Conservation (phyloP, 208 protist genomes). For the Crithidia bombi region DNA sequence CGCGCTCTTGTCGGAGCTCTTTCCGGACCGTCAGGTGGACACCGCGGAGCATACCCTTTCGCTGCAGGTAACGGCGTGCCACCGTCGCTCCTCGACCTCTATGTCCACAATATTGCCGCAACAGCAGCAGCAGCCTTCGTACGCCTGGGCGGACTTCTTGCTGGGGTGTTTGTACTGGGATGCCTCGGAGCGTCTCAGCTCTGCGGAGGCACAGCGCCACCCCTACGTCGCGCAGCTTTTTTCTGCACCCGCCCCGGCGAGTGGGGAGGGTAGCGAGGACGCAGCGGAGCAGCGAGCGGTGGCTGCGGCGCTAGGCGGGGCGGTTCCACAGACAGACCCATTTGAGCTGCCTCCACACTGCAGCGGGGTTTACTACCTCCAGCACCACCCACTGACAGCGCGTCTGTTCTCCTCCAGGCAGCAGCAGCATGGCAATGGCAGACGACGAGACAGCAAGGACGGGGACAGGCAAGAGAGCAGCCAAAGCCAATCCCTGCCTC, state of each 20-base stretch:
- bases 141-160: constrained; percentile 50
- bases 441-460: not conserved
- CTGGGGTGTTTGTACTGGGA: constrained; percentile 68
- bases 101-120: not conserved
- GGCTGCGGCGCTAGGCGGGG: not conserved
- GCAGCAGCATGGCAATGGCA: not conserved
- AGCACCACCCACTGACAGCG: constrained; percentile 42
- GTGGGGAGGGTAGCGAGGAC: not conserved
- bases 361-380: constrained; percentile 48
- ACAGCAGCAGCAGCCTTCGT: not conserved
- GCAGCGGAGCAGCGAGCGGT: not conserved
- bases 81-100: not conserved
- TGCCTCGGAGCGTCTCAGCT: constrained; percentile 56
- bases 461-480: not conserved
- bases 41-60: constrained; percentile 17
- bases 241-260: not conserved
- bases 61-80: not conserved
- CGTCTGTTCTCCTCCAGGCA: constrained; percentile 9
- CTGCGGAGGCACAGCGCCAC: constrained; percentile 59
- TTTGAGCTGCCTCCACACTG: constrained; percentile 10
- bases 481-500: not conserved
- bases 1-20: constrained; percentile 24
- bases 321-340: not conserved
- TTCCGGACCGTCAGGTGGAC: constrained; percentile 11
- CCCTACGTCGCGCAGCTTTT: constrained; percentile 44